These are phyloP conservation scores for Nevesoporus exiguus DNA, from an alignment of 768 basidiomycete genomes.

Conservation along the genomic window DNA sequence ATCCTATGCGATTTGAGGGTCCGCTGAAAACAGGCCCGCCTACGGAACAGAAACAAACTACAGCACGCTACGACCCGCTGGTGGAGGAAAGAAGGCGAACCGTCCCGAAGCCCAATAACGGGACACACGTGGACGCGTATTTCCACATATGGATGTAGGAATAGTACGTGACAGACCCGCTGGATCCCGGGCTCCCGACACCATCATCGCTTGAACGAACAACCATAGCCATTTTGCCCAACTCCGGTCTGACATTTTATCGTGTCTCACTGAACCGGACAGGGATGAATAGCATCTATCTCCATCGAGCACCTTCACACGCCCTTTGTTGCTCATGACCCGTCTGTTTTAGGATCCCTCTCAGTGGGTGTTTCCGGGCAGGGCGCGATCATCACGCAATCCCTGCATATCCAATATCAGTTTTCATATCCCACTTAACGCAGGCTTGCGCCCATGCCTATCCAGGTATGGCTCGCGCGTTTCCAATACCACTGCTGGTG, in stretches of 20 bases:
- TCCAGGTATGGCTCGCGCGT: not conserved
- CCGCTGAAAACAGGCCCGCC: slow-evolving; percentile 9
- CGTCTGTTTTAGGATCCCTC: not conserved
- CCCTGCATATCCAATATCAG: slow-evolving; percentile 1
- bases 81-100: not conserved
- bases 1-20: slow-evolving; percentile 12
- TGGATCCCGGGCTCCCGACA: slow-evolving; percentile 3
- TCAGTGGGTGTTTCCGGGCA: not conserved
- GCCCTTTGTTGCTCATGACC: slow-evolving; percentile 1
- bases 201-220: not conserved
- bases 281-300: not conserved
- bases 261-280: not conserved
- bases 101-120: not conserved
- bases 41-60: slow-evolving; percentile 2
- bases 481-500: not conserved
- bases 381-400: slow-evolving; percentile 12
- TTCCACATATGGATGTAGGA: not conserved
- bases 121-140: not conserved
- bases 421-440: not conserved
- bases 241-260: not conserved
- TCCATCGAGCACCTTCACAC: not conserved
- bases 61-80: not conserved
- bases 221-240: not conserved
- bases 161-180: not conserved
- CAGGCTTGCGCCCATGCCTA: not conserved